Conservation (phyloP, 768 basidiomycete species). For the Boletus sp. region DNA sequence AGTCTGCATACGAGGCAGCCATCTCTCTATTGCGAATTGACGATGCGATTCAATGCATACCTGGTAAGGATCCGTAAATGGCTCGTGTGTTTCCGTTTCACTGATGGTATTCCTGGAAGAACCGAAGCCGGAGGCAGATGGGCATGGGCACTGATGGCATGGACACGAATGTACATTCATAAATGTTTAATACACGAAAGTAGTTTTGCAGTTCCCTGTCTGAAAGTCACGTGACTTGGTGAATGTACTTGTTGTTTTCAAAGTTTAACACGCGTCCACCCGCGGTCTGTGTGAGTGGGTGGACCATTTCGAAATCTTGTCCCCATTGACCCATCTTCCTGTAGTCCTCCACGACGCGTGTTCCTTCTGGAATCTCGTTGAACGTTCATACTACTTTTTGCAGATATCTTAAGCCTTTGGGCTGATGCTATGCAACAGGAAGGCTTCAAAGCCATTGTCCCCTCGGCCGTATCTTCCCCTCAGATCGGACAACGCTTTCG, state of each 20-base stretch:
- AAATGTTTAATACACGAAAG: neutral
- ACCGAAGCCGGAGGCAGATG: conserved; percentile 67
- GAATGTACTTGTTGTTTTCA: conserved; percentile 20
- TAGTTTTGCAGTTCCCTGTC: neutral
- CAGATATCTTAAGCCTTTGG: conserved; percentile 32
- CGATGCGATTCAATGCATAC: conserved; percentile 89
- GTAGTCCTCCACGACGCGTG: conserved; percentile 9
- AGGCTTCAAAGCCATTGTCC: conserved; percentile 30
- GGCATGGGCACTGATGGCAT: conserved; percentile 63
- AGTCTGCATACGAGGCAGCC: conserved; percentile 95
- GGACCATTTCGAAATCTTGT: conserved; percentile 22
- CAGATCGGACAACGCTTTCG: conserved; percentile 68
- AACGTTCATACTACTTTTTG: conserved; percentile 20
- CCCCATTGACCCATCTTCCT: conserved; percentile 7
- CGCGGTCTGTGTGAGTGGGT: conserved; percentile 8
- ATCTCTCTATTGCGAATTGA: conserved; percentile 94
- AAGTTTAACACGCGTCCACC: conserved; percentile 22
- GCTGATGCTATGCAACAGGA: conserved; percentile 56
- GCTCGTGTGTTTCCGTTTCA: conserved; percentile 9
- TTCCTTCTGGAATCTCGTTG: conserved; percentile 5
- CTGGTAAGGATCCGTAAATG: conserved; percentile 52
- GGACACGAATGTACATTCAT: conserved; percentile 10
- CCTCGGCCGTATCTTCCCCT: conserved; percentile 46
- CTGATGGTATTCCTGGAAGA: conserved; percentile 43
- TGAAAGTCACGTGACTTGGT: conserved; percentile 30